Evolutionary conservation across 2,329 filamentous ascomycete genomes (phyloP).

Genomic region (Cordyceps tenuipes): DNA sequence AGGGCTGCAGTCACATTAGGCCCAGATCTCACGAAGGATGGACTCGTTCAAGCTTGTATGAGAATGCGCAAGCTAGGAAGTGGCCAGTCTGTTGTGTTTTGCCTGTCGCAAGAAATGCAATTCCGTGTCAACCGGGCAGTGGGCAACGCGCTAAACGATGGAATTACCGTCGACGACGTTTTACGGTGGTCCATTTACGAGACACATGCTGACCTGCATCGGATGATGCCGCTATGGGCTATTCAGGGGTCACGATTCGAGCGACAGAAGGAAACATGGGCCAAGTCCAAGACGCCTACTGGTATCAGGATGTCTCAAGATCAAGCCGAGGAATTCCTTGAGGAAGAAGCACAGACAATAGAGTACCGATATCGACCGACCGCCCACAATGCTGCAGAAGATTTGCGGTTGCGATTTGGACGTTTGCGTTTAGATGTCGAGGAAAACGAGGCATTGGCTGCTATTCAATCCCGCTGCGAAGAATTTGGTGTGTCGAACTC

Average conservation of each 20-base stretch:
- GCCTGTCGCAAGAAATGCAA: conserved; percentile 49
- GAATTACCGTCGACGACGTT: conserved; percentile 43
- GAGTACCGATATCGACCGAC: not conserved
- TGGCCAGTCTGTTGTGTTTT: conserved; percentile 58
- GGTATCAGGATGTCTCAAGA: not conserved
- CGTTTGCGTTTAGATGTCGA: not conserved
- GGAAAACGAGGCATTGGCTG: no score
- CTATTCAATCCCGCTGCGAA: not conserved
- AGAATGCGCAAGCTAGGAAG: conserved; percentile 60
- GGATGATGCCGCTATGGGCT: conserved; percentile 51
- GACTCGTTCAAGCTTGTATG: conserved; percentile 64
- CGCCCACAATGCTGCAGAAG: not conserved
- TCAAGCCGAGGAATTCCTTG: not conserved
- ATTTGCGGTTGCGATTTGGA: no score
- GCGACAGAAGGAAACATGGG: conserved; percentile 31
- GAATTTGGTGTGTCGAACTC: conserved; percentile 1
- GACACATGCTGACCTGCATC: conserved; percentile 41
- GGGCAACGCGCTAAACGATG: conserved; percentile 2
- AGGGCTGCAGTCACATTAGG: conserved; percentile 62
- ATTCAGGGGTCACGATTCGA: conserved; percentile 47
- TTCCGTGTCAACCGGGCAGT: conserved; percentile 36
- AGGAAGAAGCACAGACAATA: conserved; percentile 1
- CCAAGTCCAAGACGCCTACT: not conserved
- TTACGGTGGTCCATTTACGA: conserved; percentile 50
- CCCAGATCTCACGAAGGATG: conserved; percentile 57